These are phyloP conservation scores for Boletellus emodensis DNA, from an alignment of 768 basidiomycete genomes.

Conservation along the genomic window DNA sequence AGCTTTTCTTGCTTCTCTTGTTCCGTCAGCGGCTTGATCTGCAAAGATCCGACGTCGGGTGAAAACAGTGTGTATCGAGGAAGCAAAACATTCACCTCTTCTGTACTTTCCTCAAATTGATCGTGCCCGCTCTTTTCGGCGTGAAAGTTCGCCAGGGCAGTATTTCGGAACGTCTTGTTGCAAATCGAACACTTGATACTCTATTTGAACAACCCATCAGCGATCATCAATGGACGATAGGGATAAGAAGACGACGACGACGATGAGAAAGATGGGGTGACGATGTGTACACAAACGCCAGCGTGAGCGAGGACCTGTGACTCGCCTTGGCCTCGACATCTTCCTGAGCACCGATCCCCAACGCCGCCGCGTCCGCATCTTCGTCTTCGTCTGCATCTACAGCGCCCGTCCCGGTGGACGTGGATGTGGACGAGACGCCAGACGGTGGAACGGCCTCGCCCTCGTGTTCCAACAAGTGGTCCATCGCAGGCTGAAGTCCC, in stretches of 20 bases:
- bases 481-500: constrained; percentile 86
- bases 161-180: constrained; percentile 81
- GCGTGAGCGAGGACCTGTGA: not conserved
- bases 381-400: constrained; percentile 57
- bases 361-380: constrained; percentile 58
- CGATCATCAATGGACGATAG: too few species aligned
- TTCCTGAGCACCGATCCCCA: constrained; percentile 34
- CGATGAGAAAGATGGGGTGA: too few species aligned
- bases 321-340: constrained; percentile 67
- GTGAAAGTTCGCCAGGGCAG: constrained; percentile 86
- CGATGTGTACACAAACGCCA: too few species aligned
- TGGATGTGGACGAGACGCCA: constrained; percentile 2
- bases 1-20: constrained; percentile 86
- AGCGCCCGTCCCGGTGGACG: constrained; percentile 6
- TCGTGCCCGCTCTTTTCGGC: constrained; percentile 95
- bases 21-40: constrained; percentile 94
- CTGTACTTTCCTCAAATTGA: constrained; percentile 92
- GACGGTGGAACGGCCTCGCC: constrained; percentile 70
- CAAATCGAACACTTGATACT: constrained; percentile 84
- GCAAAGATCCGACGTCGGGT: not conserved
- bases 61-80: too few species aligned
- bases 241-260: too few species aligned
- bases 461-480: constrained; percentile 80
- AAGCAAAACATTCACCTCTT: constrained; percentile 68
- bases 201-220: constrained; percentile 30